A percentile compares a stretch with the other conserved stretches of the same genome.
Evolutionary conservation across 225 moss, liverwort and hornwort genomes (phyloP).

Genomic region (Neckera pumila): DNA sequence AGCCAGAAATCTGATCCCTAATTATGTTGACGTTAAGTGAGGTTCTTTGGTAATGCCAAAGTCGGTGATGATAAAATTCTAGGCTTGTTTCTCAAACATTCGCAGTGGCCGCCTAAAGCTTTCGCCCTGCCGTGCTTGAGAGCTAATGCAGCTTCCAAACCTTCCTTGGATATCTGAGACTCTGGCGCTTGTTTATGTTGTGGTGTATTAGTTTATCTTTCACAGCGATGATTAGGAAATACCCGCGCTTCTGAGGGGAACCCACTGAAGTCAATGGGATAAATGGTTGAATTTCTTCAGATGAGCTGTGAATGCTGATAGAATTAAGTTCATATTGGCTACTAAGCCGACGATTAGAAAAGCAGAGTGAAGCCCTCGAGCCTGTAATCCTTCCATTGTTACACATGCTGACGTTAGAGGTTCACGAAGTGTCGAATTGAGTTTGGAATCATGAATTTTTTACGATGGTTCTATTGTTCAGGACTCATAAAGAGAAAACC

Average conservation of each 20-base stretch:
- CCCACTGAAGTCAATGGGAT: slow-evolving; percentile 7
- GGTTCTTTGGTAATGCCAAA: neutral
- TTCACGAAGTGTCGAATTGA: too few species aligned
- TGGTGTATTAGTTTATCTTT: neutral
- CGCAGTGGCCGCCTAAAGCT: slow-evolving; percentile 75
- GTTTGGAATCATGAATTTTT: too few species aligned
- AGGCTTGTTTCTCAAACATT: slow-evolving; percentile 96
- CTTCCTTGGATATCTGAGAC: slow-evolving; percentile 49
- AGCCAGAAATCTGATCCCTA: slow-evolving; percentile 6
- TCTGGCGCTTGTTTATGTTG: neutral
- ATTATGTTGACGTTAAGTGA: too few species aligned
- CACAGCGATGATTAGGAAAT: slow-evolving; percentile 16
- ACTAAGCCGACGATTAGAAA: neutral
- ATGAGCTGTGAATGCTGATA: neutral
- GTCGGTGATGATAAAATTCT: slow-evolving; percentile 14
- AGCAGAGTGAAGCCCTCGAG: neutral
- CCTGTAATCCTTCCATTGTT: neutral
- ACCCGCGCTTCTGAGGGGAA: slow-evolving; percentile 35
- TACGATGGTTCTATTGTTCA: fast-evolving
- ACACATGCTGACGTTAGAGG: neutral
- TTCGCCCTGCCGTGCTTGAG: slow-evolving; percentile 30
- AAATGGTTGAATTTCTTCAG: slow-evolving; percentile 41
- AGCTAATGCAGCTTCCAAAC: slow-evolving; percentile 36
- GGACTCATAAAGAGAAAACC: too few species aligned
- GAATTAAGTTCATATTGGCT: fast-evolving